phyloP scores from a whole-genome alignment of 75 land plant species.

The Picea glauca region DNA sequence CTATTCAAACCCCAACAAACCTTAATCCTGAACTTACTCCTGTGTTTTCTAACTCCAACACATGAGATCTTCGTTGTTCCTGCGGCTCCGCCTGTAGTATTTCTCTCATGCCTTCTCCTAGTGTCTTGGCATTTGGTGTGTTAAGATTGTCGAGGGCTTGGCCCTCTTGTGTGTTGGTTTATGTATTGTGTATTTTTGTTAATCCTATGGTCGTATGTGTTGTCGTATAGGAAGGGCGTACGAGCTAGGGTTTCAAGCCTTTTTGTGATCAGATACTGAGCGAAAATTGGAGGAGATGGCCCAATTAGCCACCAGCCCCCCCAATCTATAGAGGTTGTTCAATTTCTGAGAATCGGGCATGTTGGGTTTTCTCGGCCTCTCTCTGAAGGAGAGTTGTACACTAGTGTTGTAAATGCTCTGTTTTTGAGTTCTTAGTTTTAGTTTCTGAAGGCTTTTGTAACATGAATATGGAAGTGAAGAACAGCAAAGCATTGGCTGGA shows the following conservation, averaged over 20 bases:
- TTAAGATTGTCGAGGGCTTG: too few relatives aligned
- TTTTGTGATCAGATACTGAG: not conserved
- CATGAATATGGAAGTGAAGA: constrained; percentile 6
- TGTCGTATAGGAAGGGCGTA: too few relatives aligned
- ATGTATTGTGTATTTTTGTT: too few relatives aligned
- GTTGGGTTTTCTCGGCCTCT: not conserved
- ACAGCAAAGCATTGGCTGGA: not conserved
- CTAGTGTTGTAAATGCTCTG: constrained; percentile 6
- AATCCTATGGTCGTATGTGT: too few relatives aligned
- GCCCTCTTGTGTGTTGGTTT: too few relatives aligned
- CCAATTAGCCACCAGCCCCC: not conserved
- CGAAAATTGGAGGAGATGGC: not conserved
- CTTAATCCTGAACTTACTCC: too few relatives aligned
- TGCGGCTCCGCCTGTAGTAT: too few relatives aligned
- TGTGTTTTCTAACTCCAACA: too few relatives aligned
- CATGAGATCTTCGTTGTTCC: too few relatives aligned
- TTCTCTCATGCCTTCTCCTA: too few relatives aligned
- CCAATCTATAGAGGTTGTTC: not conserved
- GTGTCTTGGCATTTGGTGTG: too few relatives aligned
- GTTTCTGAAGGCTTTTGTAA: not conserved
- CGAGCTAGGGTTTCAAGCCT: not conserved
- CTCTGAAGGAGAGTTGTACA: not conserved
- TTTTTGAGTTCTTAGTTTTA: not conserved
- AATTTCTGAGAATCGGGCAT: not conserved
- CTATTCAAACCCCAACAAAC: too few relatives aligned